Conservation (phyloP, 148 eudicot species). For the Talinum fruticosum region DNA sequence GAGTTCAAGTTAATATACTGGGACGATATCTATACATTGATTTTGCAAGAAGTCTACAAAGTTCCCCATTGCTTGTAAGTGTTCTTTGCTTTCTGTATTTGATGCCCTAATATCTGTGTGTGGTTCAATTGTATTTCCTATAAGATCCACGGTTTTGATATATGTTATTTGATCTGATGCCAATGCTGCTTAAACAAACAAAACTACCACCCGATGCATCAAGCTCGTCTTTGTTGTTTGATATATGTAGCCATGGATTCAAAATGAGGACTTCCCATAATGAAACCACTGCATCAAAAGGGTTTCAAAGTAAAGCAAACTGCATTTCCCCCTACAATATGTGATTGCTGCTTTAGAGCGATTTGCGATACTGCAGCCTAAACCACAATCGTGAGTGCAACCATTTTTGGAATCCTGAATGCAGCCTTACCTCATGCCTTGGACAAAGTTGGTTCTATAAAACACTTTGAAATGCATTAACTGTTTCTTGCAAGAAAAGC, state of each 20-base stretch:
- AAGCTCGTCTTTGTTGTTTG: neutral
- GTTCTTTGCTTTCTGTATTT: slow-evolving; percentile 2
- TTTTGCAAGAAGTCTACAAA: slow-evolving; percentile 71
- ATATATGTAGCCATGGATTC: neutral
- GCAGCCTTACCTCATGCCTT: too few relatives aligned
- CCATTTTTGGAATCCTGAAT: too few relatives aligned
- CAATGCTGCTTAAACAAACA: slow-evolving; percentile 1
- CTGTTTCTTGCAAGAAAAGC: too few relatives aligned
- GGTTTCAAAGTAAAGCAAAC: too few relatives aligned
- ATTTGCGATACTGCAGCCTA: too few relatives aligned
- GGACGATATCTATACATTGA: slow-evolving; percentile 94
- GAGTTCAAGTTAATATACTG: slow-evolving; percentile 93
- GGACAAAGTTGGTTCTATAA: too few relatives aligned
- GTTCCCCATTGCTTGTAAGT: slow-evolving; percentile 65
- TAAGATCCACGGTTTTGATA: neutral
- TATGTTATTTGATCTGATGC: slow-evolving; percentile 1
- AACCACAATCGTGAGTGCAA: too few relatives aligned
- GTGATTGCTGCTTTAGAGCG: too few relatives aligned
- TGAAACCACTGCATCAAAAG: too few relatives aligned
- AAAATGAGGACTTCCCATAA: too few relatives aligned
- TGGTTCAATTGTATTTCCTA: neutral
- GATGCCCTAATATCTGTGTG: slow-evolving; percentile 1
- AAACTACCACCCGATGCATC: neutral
- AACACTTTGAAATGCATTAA: too few relatives aligned
- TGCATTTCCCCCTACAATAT: too few relatives aligned